phyloP scores from a whole-genome alignment of 2,329 filamentous ascomycete genomes.

The Diaporthe amygdali region DNA sequence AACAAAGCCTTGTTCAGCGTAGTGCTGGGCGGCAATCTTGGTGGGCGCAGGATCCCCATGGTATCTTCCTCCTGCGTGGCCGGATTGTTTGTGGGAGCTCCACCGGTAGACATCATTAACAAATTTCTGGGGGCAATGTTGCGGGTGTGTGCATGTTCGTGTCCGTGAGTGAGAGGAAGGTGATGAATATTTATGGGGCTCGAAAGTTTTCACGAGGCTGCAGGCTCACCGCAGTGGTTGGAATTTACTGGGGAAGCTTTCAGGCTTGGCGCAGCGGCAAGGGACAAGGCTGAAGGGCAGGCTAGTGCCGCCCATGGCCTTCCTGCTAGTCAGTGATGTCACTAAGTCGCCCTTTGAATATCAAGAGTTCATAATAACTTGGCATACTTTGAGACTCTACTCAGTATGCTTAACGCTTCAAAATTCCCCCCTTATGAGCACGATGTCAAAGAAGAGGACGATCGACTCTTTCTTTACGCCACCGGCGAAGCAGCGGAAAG shows the following conservation, averaged over 20 bases:
- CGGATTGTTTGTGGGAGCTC: not conserved
- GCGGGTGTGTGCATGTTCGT: slow-evolving; percentile 1
- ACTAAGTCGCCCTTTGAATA: not conserved
- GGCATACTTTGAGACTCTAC: not conserved
- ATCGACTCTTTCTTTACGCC: slow-evolving; percentile 73
- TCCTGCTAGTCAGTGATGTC: slow-evolving; percentile 22
- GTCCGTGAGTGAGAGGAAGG: not conserved
- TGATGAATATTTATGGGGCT: not conserved
- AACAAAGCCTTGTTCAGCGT: slow-evolving; percentile 86
- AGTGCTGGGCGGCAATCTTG: slow-evolving; percentile 77
- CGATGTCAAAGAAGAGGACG: slow-evolving; percentile 60
- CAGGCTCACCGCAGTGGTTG: not conserved
- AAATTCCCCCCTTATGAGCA: not conserved
- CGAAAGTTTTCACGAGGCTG: slow-evolving; percentile 26
- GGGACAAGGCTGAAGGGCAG: slow-evolving; percentile 23
- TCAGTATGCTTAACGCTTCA: not conserved
- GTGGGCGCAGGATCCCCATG: slow-evolving; percentile 75
- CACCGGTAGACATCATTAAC: slow-evolving; percentile 10
- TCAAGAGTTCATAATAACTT: not conserved
- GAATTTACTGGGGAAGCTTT: not conserved
- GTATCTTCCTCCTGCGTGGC: slow-evolving; percentile 8
- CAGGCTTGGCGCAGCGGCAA: slow-evolving; percentile 19
- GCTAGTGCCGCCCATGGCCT: not conserved
- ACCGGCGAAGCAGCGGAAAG: slow-evolving; percentile 42
- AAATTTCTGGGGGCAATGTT: not conserved